Base-by-base conservation (phyloP, 1,284 basidiomycete species). In the Athelia psychrophila region DNA sequence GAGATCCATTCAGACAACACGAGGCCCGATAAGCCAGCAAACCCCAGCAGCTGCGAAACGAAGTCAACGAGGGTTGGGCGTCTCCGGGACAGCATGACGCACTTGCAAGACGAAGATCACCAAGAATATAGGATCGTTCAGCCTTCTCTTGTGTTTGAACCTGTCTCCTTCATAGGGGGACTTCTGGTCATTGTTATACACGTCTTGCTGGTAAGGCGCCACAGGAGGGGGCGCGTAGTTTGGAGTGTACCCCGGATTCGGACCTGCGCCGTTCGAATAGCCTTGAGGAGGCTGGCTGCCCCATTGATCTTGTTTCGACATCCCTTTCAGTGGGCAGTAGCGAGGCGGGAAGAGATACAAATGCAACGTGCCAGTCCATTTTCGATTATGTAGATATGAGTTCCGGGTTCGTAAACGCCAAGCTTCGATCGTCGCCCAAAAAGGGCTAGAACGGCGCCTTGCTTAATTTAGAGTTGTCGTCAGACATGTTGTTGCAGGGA, bases 101-200 rank as follows among this genome's bases (percentile, higher is more conserved):
- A 86, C 81, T 71, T 87, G 83, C 1, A 81, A 71, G 22, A 92
- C 68, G 68, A 90, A 93, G 32, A 91, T 64, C 6, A 88, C 62
- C 20, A 91, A 72, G 64, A 90, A 83, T 48, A 89, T 72, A 3
- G 83, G 80, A 65, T 93, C 90, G 55, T 90, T 88, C 25, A 91
- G 68, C 52, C 71, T 76, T 62, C 81, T 86, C 72, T 83, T 84
- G 2, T 81, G 86, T 57, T 80, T 81, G 72, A 91, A 88, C 35
- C 89, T 70, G 35, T 80, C 82, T 15, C 80, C 81, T 46, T 83
- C 75, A 65, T 77, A 84, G 24, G 80, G 84, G 48, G 70, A 73
- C 71, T 83, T 86, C 59, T 59, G 61, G 63, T 76, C 80, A 48
- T 23, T 67, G 55, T 52, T 68, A 64, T 44, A 18, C 22, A 16